phyloP scores from a whole-genome alignment of 306 rosid species.

The Vicia villosa region DNA sequence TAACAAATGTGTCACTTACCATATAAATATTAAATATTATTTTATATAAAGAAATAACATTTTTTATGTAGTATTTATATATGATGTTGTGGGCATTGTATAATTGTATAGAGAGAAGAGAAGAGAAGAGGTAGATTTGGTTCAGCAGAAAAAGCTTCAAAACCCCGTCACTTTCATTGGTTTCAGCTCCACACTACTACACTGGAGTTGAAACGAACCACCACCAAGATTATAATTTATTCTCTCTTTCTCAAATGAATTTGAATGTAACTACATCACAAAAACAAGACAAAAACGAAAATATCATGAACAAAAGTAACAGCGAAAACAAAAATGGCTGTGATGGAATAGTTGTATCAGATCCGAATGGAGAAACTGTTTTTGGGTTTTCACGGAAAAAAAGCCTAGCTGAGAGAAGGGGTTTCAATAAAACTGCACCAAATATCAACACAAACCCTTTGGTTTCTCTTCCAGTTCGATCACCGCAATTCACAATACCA shows the following conservation, averaged over 20 bases:
- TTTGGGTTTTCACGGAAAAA: conserved; percentile 17
- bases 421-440: conserved; percentile 53
- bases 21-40: too few relatives aligned
- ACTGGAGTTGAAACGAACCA: conserved; percentile 42
- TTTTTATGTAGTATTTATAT: background rate
- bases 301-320: background rate
- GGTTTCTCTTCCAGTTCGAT: conserved; percentile 41
- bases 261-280: background rate
- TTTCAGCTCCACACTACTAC: conserved; percentile 52
- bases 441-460: conserved; percentile 55
- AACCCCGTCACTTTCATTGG: conserved; percentile 9
- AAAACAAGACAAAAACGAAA: background rate
- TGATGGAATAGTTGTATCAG: conserved; percentile 4
- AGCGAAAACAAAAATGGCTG: background rate
- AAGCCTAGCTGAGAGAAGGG: conserved; percentile 71
- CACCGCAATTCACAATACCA: conserved; percentile 65
- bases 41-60: too few relatives aligned
- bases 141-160: conserved; percentile 7
- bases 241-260: background rate
- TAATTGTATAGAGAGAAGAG: too few relatives aligned
- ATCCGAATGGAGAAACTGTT: background rate
- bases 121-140: background rate
- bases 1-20: background rate
- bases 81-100: background rate
- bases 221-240: background rate